Conservation (phyloP, 23 red algal genomes). For the Pyropia haitanensis region DNA sequence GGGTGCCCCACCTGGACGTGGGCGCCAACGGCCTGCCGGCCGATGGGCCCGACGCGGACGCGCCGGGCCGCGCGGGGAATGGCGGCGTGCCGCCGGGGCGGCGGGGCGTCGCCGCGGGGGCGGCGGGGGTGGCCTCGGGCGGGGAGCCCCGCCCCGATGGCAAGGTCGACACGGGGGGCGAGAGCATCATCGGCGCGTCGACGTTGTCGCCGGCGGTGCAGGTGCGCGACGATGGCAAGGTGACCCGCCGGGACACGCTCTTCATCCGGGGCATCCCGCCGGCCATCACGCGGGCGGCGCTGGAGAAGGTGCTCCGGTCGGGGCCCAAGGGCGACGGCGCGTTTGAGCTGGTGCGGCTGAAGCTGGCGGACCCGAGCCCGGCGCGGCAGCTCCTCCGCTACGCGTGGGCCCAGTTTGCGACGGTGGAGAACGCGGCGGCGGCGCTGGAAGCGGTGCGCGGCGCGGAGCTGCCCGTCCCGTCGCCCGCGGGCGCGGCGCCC, state of each 20-base stretch:
- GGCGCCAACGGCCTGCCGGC: background rate
- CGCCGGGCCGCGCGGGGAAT: background rate
- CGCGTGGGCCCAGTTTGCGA: constrained; percentile 37
- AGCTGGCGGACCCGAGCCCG: constrained; percentile 41
- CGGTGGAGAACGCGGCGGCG: constrained; percentile 10
- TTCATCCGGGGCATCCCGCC: constrained; percentile 49
- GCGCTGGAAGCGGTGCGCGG: constrained; percentile 20
- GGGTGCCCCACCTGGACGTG: constrained; percentile 11
- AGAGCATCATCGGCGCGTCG: background rate
- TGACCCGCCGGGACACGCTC: constrained; percentile 10
- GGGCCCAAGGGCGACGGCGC: constrained; percentile 8
- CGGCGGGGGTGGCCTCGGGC: background rate
- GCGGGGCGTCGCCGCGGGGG: background rate
- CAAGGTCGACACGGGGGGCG: background rate
- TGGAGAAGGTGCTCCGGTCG: constrained; percentile 12
- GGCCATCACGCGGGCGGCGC: constrained; percentile 13
- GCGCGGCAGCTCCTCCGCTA: constrained; percentile 19
- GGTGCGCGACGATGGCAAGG: background rate
- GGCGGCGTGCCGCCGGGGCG: background rate
- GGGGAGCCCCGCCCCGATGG: background rate
- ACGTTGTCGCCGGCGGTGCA: background rate
- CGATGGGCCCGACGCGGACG: background rate
- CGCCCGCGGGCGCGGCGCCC: background rate
- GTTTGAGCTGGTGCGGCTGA: constrained; percentile 26
- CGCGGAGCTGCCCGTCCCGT: constrained; percentile 1